These are phyloP conservation scores for Zizania latifolia DNA, from an alignment of 176 grass and related monocot species.

Conservation along the genomic window DNA sequence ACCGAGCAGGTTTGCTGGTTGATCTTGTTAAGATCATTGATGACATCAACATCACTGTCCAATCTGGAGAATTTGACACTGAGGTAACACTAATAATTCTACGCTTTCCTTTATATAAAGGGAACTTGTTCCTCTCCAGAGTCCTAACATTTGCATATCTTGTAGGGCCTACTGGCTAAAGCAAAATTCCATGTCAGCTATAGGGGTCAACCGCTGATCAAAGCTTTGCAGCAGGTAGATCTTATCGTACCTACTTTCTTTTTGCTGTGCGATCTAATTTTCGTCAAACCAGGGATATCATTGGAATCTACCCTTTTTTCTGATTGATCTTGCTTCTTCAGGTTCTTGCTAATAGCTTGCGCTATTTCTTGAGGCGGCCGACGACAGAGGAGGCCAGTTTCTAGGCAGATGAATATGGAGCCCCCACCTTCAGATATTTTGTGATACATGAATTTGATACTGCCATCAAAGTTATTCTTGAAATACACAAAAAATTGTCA, in stretches of 20 bases:
- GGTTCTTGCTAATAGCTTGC: constrained; percentile 95
- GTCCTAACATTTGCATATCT: constrained; percentile 15
- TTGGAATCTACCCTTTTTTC: neutral
- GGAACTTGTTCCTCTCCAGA: constrained; percentile 4
- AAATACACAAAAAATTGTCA: neutral
- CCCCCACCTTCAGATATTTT: neutral
- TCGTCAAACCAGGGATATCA: neutral
- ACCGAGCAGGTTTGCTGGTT: constrained; percentile 80
- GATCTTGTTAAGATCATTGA: constrained; percentile 92
- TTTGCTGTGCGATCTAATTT: neutral
- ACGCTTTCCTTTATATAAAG: neutral
- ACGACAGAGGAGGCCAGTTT: constrained; percentile 79
- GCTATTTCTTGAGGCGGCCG: constrained; percentile 93
- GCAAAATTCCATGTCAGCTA: constrained; percentile 98
- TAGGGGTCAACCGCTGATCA: constrained; percentile 52
- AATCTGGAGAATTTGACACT: constrained; percentile 95
- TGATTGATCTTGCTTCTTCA: constrained; percentile 33
- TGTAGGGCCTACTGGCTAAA: constrained; percentile 85
- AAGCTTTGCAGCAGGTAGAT: constrained; percentile 69
- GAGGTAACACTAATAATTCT: constrained; percentile 38
- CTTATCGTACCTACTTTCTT: neutral
- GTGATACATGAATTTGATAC: neutral
- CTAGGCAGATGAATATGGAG: constrained; percentile 40
- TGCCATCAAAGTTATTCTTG: constrained; percentile 7
- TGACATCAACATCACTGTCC: constrained; percentile 75